Evolutionary conservation across 768 basidiomycete genomes (phyloP), one percentile per base, ranked within the genome.

Genomic region (Udeniomyces megalosporus): DNA sequence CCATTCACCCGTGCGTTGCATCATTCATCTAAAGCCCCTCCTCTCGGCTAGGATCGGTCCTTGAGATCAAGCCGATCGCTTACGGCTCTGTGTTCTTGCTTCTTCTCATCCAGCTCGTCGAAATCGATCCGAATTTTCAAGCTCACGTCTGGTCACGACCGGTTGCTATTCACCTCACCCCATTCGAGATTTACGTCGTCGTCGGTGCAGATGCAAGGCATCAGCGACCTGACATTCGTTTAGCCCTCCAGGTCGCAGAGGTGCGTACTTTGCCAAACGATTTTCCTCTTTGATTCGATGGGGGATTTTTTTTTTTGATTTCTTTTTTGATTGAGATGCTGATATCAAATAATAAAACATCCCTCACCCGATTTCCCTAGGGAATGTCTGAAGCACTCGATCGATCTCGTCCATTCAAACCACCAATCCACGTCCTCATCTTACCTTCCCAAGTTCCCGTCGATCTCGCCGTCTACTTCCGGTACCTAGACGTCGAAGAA

Each of bases 141-240:
- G 34, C n/a, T 28, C 14, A 4, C 31, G 22, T 34, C 22, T n/a
- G 31, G 20, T 55, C 32, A 24, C 31, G 22, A 7, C 12, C 54
- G 15, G 38, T 60, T 3, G n/a, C 8, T 11, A 29, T 60, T 26
- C 14, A 51, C 11, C 49, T 52, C 22, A 11, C 15, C 20, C 20
- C 59, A 12, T 60, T 60, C 50, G 59, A 60, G 59, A 3, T 52
- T 6, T 60, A 50, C 59, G 50, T 60, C 24, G 49, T 60, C 50
- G 59, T 60, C 26, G 11, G 14, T 4, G 34, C 14, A 4, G 24
- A 34, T 6, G 34, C 59, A 20, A 28, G 59, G 4, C 6, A 5
- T 14, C 24, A 15, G 1, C 48, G 26, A 28, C 12, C 24, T 14
- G 38, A 60, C 20, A 45, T 60, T 24, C 22, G 35, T 5, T 29